phyloP scores from a whole-genome alignment of 345 rosid genomes.

The Abelmoschus esculentus region DNA sequence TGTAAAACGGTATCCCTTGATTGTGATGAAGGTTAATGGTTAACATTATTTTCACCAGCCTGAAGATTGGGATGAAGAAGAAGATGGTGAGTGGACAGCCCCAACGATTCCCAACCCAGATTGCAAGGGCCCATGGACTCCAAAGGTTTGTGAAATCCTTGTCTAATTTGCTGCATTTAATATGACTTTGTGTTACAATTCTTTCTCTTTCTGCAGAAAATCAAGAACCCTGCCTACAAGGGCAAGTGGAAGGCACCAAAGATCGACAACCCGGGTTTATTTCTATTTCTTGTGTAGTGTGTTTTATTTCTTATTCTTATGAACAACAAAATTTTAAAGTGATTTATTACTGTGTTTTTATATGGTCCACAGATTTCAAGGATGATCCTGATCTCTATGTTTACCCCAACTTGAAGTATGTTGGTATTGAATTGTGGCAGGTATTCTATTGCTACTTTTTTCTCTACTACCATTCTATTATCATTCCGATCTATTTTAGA shows the following conservation, averaged over 20 bases:
- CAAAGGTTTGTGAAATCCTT: slow-evolving; percentile 52
- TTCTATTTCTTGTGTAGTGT: background rate
- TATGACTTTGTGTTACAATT: slow-evolving; percentile 7
- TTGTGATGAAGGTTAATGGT: background rate
- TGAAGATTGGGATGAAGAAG: slow-evolving; percentile 99
- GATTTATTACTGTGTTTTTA: background rate
- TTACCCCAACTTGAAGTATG: slow-evolving; percentile 84
- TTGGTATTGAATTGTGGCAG: slow-evolving; percentile 98
- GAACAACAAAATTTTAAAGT: background rate
- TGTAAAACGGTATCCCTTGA: background rate
- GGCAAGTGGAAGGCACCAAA: slow-evolving; percentile 95
- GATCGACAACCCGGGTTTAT: slow-evolving; percentile 94
- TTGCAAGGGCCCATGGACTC: slow-evolving; percentile 87
- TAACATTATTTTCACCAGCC: slow-evolving; percentile 42
- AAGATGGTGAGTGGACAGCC: slow-evolving; percentile 98
- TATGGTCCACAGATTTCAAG: slow-evolving; percentile 61
- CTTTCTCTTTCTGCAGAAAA: slow-evolving; percentile 46
- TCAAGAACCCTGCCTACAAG: slow-evolving; percentile 89
- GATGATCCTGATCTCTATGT: slow-evolving; percentile 89
- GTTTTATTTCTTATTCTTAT: background rate
- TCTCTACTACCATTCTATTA: background rate
- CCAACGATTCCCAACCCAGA: slow-evolving; percentile 78
- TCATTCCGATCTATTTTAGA: background rate
- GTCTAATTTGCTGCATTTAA: slow-evolving; percentile 1
- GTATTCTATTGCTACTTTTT: slow-evolving; percentile 23